A percentile compares a stretch with the other conserved stretches of the same genome.
phyloP scores from a whole-genome alignment of 2,329 filamentous ascomycete species.

The Cyclaneusma minus region DNA sequence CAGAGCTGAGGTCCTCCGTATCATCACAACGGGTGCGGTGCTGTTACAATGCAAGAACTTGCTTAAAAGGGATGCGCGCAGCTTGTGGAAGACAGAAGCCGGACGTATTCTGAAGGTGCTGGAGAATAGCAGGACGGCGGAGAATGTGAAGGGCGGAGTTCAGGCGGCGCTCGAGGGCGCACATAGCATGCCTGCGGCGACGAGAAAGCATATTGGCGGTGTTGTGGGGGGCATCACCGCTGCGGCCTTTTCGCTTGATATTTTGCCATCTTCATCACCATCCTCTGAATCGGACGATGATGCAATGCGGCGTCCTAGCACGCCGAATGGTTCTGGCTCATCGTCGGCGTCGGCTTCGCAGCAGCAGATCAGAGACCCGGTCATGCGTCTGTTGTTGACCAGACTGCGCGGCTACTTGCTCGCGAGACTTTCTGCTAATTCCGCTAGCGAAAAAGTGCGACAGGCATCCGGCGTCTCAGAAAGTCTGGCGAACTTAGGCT shows the following conservation, averaged over 20 bases:
- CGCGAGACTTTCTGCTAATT: constrained; percentile 45
- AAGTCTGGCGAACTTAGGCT: constrained; percentile 49
- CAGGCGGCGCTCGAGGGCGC: constrained; percentile 48
- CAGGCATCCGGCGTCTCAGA: constrained; percentile 55
- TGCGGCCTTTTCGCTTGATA: constrained; percentile 8
- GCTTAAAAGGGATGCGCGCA: constrained; percentile 64
- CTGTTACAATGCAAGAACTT: constrained; percentile 71
- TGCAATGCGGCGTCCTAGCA: too few relatives aligned
- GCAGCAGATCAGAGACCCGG: constrained; percentile 29
- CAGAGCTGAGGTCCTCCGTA: constrained; percentile 40
- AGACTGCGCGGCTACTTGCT: constrained; percentile 53
- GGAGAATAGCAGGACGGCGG: constrained; percentile 34
- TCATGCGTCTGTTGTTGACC: constrained; percentile 51
- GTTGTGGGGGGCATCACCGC: constrained; percentile 38
- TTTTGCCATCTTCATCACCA: constrained; percentile 1
- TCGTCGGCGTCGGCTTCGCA: too few relatives aligned
- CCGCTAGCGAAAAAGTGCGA: constrained; percentile 54
- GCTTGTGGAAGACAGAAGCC: constrained; percentile 63
- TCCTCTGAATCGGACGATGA: constrained; percentile 18
- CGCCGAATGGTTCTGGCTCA: too few relatives aligned
- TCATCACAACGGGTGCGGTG: constrained; percentile 60
- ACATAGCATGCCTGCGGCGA: constrained; percentile 47
- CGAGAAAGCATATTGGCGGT: constrained; percentile 40
- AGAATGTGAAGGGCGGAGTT: constrained; percentile 37
- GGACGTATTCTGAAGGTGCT: constrained; percentile 55